Evolutionary conservation across 345 rosid genomes (phyloP).

Genomic region (Populus nigra): DNA sequence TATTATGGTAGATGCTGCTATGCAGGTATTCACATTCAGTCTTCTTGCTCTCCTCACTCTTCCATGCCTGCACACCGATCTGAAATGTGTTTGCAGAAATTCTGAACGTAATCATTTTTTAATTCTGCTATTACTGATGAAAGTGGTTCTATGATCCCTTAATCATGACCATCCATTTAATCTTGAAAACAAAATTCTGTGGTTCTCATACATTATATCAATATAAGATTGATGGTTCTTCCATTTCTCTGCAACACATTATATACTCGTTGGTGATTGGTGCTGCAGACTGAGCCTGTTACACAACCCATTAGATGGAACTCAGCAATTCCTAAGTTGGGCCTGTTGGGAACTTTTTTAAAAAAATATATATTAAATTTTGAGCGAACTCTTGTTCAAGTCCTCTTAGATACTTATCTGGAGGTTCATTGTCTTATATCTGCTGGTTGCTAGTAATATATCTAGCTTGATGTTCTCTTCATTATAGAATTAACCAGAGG

Average conservation of each 20-base stretch:
- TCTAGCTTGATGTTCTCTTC: background rate
- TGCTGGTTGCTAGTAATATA: background rate
- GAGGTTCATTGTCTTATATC: background rate
- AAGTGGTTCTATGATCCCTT: background rate
- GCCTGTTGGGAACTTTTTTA: background rate
- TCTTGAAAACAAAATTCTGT: background rate
- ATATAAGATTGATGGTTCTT: background rate
- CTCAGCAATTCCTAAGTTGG: background rate
- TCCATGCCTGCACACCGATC: background rate
- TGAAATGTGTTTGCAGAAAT: background rate
- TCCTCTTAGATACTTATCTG: background rate
- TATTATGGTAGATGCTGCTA: constrained; percentile 81
- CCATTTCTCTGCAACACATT: background rate
- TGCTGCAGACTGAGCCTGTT: background rate
- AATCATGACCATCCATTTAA: background rate
- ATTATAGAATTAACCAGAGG: background rate
- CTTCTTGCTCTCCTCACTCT: background rate
- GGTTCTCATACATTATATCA: background rate
- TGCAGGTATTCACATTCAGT: constrained; percentile 49
- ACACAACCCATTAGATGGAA: background rate
- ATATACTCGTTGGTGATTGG: background rate
- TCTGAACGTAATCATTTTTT: background rate
- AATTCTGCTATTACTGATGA: background rate
- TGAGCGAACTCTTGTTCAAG: background rate
- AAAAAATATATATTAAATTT: too few relatives aligned